Base-by-base conservation (phyloP, 768 basidiomycete genomes). In the Phanerodontia chrysosporium region DNA sequence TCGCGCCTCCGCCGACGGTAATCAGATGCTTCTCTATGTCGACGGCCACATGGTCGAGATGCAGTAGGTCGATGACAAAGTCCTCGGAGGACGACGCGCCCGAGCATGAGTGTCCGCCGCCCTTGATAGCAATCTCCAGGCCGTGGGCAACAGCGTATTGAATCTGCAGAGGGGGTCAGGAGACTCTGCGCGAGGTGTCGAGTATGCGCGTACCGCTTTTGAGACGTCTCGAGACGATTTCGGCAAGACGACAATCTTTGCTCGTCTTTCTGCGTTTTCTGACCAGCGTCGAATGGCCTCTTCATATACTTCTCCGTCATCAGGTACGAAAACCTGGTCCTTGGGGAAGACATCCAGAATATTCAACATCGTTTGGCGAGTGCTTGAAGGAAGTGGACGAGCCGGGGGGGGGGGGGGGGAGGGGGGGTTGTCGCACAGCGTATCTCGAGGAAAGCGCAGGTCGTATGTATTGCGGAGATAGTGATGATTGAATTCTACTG, bases 1-100 rank as follows among this genome's bases (percentile, higher is more conserved):
- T 35, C 4, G 72, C 68, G 14, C 74, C 73, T 4, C 73, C 73
- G 12, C 69, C 69, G 2, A 74, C 69, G 14, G 64, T 60, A 49
- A 66, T 60, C 12, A 67, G 55, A 58, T 66, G 51, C 48, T 66
- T 63, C 28, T 68, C 72, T 1, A 59, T 60, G 24, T 70, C 65
- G 25, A 73, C 66, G 1, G 62, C 59, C 22, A 72, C 67, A 13
- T 42, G 51, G 46, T 69, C 69, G 25, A 75, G 58, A 24, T 64
- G 61, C 29, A 59, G 49, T 3, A 74, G 65, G 60, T 75, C 73
- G 51, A 74, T 72, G 58, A 73, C 72, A 24, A 75, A 36, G 21
- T 70, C 74, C 4, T 69, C 70, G 13, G 69, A 64, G 8, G 68
- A 65, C 29, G 72, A 73, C 2, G 72, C 67, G 45, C 70, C 68